A percentile compares a stretch with the other conserved stretches of the same genome.
Evolutionary conservation across 2,329 filamentous ascomycete genomes (phyloP).

Genomic region (Gyromitra esculenta): DNA sequence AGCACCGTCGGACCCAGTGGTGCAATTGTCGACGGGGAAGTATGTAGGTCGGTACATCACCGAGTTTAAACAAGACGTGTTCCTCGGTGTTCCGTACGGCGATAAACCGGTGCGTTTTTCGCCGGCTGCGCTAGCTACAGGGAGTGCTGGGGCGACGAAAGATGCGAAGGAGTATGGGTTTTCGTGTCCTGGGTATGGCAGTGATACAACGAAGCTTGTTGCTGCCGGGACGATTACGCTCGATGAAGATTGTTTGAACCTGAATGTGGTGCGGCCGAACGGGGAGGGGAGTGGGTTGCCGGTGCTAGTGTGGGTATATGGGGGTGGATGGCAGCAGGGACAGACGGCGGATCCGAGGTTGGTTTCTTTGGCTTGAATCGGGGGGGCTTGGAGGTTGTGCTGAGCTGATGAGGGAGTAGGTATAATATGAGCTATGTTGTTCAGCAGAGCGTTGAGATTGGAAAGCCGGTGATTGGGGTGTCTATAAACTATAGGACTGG

Average conservation of each 20-base stretch:
- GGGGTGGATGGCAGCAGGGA: slow-evolving; percentile 50
- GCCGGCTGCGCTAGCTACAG: slow-evolving; percentile 57
- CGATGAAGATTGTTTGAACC: slow-evolving; percentile 59
- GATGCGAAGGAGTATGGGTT: slow-evolving; percentile 57
- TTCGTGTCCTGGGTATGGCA: slow-evolving; percentile 58
- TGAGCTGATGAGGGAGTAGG: slow-evolving; percentile 58
- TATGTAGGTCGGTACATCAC: slow-evolving; percentile 60
- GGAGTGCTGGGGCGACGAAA: slow-evolving; percentile 49
- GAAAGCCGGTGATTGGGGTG: slow-evolving; percentile 67
- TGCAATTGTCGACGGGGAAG: slow-evolving; percentile 57
- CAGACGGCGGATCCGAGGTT: slow-evolving; percentile 40
- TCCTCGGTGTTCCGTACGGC: slow-evolving; percentile 69
- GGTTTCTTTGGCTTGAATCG: background rate
- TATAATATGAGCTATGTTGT: slow-evolving; percentile 73
- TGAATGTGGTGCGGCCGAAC: slow-evolving; percentile 59
- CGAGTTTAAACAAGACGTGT: slow-evolving; percentile 64
- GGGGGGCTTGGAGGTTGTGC: too few relatives aligned
- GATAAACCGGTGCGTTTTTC: slow-evolving; percentile 64
- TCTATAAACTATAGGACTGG: slow-evolving; percentile 67
- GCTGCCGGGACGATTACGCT: slow-evolving; percentile 20
- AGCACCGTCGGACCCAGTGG: slow-evolving; percentile 9
- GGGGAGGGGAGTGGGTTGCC: slow-evolving; percentile 50
- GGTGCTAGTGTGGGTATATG: slow-evolving; percentile 60
- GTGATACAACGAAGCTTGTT: slow-evolving; percentile 37
- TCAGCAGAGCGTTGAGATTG: slow-evolving; percentile 65